Conservation (phyloP, 192 early-diverging fungal genomes). For the Podila epicladia region DNA sequence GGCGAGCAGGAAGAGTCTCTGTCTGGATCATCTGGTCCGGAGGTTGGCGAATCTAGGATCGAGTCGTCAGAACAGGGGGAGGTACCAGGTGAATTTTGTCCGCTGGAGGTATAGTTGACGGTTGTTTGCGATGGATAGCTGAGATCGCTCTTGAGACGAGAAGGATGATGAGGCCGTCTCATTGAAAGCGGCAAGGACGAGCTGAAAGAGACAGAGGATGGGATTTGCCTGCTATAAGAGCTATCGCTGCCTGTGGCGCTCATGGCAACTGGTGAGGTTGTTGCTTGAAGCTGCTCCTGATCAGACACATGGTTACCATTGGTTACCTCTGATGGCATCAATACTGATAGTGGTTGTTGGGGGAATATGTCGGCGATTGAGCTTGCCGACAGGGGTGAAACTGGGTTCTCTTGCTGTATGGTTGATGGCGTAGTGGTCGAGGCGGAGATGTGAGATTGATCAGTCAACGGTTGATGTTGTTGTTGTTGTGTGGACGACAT, state of each 20-base stretch:
- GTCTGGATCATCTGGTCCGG: constrained; percentile 39
- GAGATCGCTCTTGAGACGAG: constrained; percentile 41
- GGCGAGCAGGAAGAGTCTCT: constrained; percentile 15
- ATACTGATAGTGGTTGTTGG: not conserved
- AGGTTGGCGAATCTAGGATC: constrained; percentile 32
- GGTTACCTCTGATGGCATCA: not conserved
- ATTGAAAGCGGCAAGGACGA: constrained; percentile 28
- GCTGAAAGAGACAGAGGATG: constrained; percentile 19
- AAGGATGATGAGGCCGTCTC: constrained; percentile 21
- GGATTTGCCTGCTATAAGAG: constrained; percentile 3
- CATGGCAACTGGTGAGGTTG: not conserved
- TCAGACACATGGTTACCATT: not conserved
- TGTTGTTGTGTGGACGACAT: not conserved
- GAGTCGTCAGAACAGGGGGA: constrained; percentile 38
- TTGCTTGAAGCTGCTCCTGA: not conserved
- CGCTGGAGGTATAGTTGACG: constrained; percentile 40
- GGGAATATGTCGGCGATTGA: not conserved
- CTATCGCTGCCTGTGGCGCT: not conserved
- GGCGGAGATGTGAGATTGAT: not conserved
- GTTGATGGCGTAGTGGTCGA: not conserved
- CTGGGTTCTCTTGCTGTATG: not conserved
- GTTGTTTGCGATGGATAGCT: not conserved
- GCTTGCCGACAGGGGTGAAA: not conserved
- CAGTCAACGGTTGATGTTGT: constrained; percentile 2
- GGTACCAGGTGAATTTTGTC: constrained; percentile 40